Base-by-base conservation (phyloP, 805 yeast genomes). In the Peterozyma toletana region DNA sequence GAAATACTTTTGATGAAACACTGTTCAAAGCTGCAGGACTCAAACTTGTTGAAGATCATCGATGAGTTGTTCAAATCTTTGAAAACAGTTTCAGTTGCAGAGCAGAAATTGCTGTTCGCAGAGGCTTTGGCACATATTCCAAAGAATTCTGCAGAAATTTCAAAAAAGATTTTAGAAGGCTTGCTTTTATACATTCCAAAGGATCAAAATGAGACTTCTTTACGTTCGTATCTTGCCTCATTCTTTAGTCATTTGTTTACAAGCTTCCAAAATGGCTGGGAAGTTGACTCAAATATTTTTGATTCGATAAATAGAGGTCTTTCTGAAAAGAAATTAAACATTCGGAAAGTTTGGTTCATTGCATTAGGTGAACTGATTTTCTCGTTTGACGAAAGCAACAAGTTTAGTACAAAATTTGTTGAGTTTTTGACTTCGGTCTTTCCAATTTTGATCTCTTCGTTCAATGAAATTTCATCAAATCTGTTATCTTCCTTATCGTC, bases 151-250 rank as follows among this genome's bases (percentile, higher is more conserved):
- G 44, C 44, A 5, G 35, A 52, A 3, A 55, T 63, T 4, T 67
- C 77, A 2, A 48, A 55, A 1, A 66, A 62, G 31, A 60, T 83
- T 3, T 58, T 75, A 2, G 54, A 62, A 1, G 68, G 63, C 0
- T 55, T 87, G 33, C 49, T 71, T 1, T 69, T 83, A 2, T 62
- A 80, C n/a, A 66, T 83, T 3, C 42, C 75, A 0, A 89, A 86
- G 52, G 98, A 91, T 53, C 76, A 79, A 38, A 86, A 88, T 52
- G 98, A 91, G 55, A 14, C 50, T 1, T 77, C 86, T 0, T 66
- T 89, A 35, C 46, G 64, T 2, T 63, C 68, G 3, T 64, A 79
- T 45, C 64, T 83, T 6, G 58, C 62, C 9, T 73, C 83, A 0
- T 71, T 78, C 43, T 68, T 79, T 35, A 48, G 50, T 1, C 80